Base-by-base conservation (phyloP, 805 yeast species). In the Cyberlindnera maclurae region DNA sequence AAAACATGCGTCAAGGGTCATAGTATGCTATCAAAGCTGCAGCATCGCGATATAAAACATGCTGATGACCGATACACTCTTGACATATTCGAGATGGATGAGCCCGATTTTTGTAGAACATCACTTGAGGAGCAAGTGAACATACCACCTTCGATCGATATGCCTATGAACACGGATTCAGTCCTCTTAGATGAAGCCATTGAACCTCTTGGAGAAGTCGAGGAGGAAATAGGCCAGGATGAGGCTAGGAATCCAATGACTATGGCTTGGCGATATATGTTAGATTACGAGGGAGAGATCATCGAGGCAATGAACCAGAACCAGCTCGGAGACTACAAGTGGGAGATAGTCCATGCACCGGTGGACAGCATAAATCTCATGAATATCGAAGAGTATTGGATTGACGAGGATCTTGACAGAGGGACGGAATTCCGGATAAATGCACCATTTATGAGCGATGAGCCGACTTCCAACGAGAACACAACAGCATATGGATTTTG, bases 381-480 rank as follows among this genome's bases (percentile, higher is more conserved):
- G 10, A 36, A 31, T 16, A 12, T 15, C 12, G 46, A 51, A 13
- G 12, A 2, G 1, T 29, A 33, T n/a, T 15, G 26, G 10, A 8
- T 45, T 7, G 42, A 42, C 9, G 55, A 52, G 18, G 31, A 36
- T 1, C 33, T 50, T 5, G 42, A 39, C 4, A 44, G 42, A 22
- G 55, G 55, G 3, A 28, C 41, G 2, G 48, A 47, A n/a, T 50
- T 28, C 28, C 33, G 43, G 4, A 11, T 52, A 9, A 39, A 42
- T 18, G 26, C 49, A 1, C 46, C 47, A 24, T 50, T 43, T 28
- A 52, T 50, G 52, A 39, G 29, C 12, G 42, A 34, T 18, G 37
- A 37, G 9, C 55, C 55, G 1, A 31, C 38, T 3, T 50, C 49
- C 27, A 24, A 39, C 12, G 52, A 52, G 31, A 30, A 31, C 5